phyloP scores from a whole-genome alignment of 75 land plant genomes.

The Sequoia sempervirens region DNA sequence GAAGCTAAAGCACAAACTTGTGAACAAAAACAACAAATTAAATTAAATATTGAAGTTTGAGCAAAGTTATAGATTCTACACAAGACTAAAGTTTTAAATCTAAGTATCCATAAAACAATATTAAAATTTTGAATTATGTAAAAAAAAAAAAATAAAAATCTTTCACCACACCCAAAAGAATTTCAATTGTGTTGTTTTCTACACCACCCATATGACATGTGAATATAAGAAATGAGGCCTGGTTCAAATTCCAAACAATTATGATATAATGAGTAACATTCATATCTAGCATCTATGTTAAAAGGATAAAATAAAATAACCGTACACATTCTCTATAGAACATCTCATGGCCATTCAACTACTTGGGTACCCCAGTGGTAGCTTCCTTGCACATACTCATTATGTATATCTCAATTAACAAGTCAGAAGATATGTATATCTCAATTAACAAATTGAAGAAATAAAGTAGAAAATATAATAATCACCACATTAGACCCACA shows the following conservation, averaged over 20 bases:
- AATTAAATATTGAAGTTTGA: background rate
- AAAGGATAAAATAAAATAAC: too few species aligned
- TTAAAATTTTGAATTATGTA: background rate
- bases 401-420: too few species aligned
- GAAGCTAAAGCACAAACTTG: background rate
- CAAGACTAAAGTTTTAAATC: background rate
- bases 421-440: too few species aligned
- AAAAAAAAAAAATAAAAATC: too few species aligned
- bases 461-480: too few species aligned
- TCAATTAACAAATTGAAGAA: too few species aligned
- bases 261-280: background rate
- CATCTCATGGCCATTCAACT: too few species aligned
- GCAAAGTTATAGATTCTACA: background rate
- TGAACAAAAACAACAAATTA: background rate
- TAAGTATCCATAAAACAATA: background rate
- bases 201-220: background rate
- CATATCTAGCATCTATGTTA: too few species aligned
- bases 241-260: background rate
- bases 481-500: too few species aligned
- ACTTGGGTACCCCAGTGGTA: too few species aligned
- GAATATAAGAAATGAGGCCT: background rate
- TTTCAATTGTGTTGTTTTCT: background rate
- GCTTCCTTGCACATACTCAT: too few species aligned
- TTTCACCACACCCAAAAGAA: background rate
- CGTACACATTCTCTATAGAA: too few species aligned